Percentiles rank a stretch among this genome's conserved stretches.
Conservation (phyloP, 2,329 filamentous ascomycete species). For the Ophiognomonia clavigignenti-juglandacearum region DNA sequence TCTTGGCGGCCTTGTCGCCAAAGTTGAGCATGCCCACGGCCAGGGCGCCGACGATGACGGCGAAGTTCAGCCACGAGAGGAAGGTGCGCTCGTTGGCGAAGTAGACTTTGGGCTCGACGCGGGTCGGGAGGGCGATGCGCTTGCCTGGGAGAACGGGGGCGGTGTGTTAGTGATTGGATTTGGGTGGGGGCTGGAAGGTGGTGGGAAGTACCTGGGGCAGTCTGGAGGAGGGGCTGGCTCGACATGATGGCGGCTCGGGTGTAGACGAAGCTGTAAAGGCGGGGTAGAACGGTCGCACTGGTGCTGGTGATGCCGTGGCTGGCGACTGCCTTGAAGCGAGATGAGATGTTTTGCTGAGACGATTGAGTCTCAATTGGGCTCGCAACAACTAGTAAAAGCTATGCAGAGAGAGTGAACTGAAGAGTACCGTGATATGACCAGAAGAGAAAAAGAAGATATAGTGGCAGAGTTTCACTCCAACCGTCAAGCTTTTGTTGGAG, state of each 20-base stretch:
- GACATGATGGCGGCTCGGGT: slow-evolving; percentile 62
- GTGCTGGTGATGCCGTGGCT: neutral
- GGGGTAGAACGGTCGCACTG: neutral
- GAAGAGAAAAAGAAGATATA: too few relatives aligned
- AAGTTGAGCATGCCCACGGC: slow-evolving; percentile 98
- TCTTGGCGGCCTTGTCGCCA: slow-evolving; percentile 88
- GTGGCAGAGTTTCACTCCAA: too few relatives aligned
- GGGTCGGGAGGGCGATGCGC: slow-evolving; percentile 94
- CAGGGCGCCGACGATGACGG: slow-evolving; percentile 92
- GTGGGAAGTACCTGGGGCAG: slow-evolving; percentile 61
- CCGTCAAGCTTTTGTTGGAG: too few relatives aligned
- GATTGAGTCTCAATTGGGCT: too few relatives aligned
- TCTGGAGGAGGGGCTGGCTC: slow-evolving; percentile 91
- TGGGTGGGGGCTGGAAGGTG: neutral
- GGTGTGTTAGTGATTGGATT: slow-evolving; percentile 1
- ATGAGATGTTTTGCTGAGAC: too few relatives aligned
- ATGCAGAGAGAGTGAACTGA: too few relatives aligned
- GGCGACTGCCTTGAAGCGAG: too few relatives aligned
- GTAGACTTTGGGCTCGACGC: slow-evolving; percentile 99
- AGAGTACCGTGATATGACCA: too few relatives aligned
- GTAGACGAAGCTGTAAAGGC: neutral
- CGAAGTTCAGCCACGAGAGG: slow-evolving; percentile 99
- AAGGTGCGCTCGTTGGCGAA: slow-evolving; percentile 99
- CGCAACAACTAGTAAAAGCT: too few relatives aligned
- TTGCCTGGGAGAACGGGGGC: slow-evolving; percentile 60